Conservation (phyloP, 352 stramenopile species). For the Phytophthora multivora region DNA sequence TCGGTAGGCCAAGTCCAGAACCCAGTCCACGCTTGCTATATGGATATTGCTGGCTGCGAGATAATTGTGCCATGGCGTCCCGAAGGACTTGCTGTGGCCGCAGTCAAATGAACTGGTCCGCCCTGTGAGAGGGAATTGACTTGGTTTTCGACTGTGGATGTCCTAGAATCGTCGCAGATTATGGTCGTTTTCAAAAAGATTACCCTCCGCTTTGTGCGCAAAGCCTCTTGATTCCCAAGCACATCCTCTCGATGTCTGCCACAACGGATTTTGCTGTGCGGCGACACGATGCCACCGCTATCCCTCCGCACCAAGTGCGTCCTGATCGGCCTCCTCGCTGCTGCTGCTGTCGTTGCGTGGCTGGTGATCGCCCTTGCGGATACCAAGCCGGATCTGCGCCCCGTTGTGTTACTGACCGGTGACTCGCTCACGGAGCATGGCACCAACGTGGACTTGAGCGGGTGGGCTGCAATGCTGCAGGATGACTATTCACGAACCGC, state of each 20-base stretch:
- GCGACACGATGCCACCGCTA: constrained; percentile 1
- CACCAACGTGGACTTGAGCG: constrained; percentile 23
- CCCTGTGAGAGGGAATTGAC: too few relatives aligned
- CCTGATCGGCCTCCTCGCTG: constrained; percentile 9
- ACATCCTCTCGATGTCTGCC: constrained; percentile 3
- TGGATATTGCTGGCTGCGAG: too few relatives aligned
- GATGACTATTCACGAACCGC: constrained; percentile 36
- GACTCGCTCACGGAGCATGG: constrained; percentile 51
- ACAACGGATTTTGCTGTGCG: constrained; percentile 19
- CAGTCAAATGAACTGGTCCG: too few relatives aligned
- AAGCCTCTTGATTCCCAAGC: constrained; percentile 1
- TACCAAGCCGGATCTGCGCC: constrained; percentile 20
- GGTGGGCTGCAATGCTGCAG: constrained; percentile 40
- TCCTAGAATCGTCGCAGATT: constrained; percentile 24
- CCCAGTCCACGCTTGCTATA: too few relatives aligned
- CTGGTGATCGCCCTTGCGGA: constrained; percentile 23
- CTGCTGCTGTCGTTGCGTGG: constrained; percentile 14
- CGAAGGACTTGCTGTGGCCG: too few relatives aligned
- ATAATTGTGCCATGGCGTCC: background rate
- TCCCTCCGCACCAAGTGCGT: constrained; percentile 10
- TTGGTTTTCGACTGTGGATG: too few relatives aligned
- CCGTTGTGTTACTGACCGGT: constrained; percentile 33
- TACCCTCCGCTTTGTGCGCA: constrained; percentile 3
- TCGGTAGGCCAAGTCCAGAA: too few relatives aligned
- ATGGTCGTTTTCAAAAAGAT: background rate